Evolutionary conservation across 2,329 filamentous ascomycete genomes (phyloP), one percentile per base, ranked within the genome.

Genomic region (Uncinocarpus reesii): DNA sequence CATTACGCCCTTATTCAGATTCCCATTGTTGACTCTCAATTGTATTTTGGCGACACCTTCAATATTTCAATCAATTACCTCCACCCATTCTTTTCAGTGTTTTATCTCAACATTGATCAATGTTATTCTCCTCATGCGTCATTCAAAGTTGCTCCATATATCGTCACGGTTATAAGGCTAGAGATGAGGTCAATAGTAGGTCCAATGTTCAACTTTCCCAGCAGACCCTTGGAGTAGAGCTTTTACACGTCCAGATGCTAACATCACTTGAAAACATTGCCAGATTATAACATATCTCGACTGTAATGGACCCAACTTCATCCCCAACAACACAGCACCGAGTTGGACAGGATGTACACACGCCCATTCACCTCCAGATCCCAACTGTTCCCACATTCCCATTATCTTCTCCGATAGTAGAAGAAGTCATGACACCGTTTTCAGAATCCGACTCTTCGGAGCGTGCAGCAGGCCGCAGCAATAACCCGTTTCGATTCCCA

Each of bases 341-440:
- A 28, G 20, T 18, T 29, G 21, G 26, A 7, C 35, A 18, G 16
- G 34, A 41, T 24, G 35, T 16, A 20, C n/a, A 16, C 7, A 40
- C 32, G 5, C 15, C 26, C 7, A 20, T 18, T 10, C 37, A 41
- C 31, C 46, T 48, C 11, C 38, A 48, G 15, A 43, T 48, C 16
- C 46, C 46, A 13, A 36, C 15, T 21, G 51, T 61, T 13, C 66
- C 65, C 16, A 63, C 55, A 15, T 70, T 71, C 40, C 68, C 68
- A 10, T 54, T 71, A 15, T 68, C 67, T 1, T 71, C 68, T 8
- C 68, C 68, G 0, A 71, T 70, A 49, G 63, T 54, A 16, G 68
- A 69, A 45, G 68, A 71, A 49, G 56, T 68, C 29, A 51, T 60
- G 2, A 68, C 64, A 42, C 67, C 67, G 0, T 62, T 60, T 6